Base-by-base conservation (phyloP, 768 basidiomycete species). In the Calocybe gangraenosa region DNA sequence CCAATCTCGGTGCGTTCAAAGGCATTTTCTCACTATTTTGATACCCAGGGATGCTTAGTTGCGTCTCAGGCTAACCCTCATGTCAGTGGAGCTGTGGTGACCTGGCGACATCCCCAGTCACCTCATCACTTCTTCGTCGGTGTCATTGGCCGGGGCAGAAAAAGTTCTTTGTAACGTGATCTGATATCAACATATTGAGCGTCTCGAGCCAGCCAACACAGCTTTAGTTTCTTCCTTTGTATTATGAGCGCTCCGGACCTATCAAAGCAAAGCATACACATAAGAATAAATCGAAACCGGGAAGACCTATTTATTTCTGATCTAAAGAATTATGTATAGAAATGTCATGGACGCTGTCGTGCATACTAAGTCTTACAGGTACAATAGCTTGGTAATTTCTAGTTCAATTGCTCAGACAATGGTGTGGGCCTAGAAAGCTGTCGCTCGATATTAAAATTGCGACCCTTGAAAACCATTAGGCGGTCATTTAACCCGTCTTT, bases 1-100 rank as follows among this genome's bases (percentile, higher is more conserved):
- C 42, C 40, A 50, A 52, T 54, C 48, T 50, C 40, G 50, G 31
- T 41, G 37, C 21, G 33, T 35, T 30, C 42, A 39, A 44, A 49
- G 34, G 42, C 28, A 40, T 38, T 38, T 46, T 44, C 41, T 48
- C 46, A 37, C 45, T 47, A 49, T 47, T 46, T 51, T 48, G 55
- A 54, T 51, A 34, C 37, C 22, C 32, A 37, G 42, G 41, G 45
- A 37, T 44, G 39, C 46, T 22, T n/a, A 31, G 18, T 41, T 20
- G 18, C 37, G 51, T 48, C 51, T 47, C 48, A 31, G 11, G 42
- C 33, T 37, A 33, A 11, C 35, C 44, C 40, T 53, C 40, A 38
- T 50, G 46, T 37, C 34, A 34, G 17, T 50, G 55, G 43, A 49
- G 44, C 40, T 25, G 20, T 33, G 22, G 34, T 43, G 47, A 34